Evolutionary conservation across 495 filamentous ascomycete genomes (phyloP), one percentile per base, ranked within the genome.

Genomic region (Penicillium angulare): DNA sequence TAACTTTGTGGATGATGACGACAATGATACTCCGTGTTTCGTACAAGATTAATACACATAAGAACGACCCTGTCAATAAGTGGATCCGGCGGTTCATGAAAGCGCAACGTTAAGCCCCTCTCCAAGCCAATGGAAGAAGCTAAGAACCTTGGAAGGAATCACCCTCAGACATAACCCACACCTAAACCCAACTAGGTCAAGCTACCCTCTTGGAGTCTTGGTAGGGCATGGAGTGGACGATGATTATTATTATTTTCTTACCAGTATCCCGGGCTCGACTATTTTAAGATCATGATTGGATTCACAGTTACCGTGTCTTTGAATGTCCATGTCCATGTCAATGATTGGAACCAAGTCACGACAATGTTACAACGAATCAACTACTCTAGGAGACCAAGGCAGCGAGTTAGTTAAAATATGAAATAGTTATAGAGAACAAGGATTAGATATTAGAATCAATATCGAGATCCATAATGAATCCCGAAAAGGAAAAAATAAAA

Each of bases 41-140:
- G n/a, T n/a, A n/a, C n/a, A n/a, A n/a, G n/a, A n/a, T n/a, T n/a
- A 32, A n/a, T 12, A 23, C 32, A 33, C 10, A 43, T 27, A 38
- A 35, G 59, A 62, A 56, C 55, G 44, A 52, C 52, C 43, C 59
- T 57, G 57, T 64, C 60, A 60, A 52, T 3, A n/a, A 48, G 54
- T 61, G 57, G 54, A 23, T 20, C 47, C 40, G 13, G 22, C 10
- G 10, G 21, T 52, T 55, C 42, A 43, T 40, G 21, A 23, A 43
- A 56, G 53, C 50, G 52, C 50, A 50, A 52, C 57, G 54, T 60
- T 59, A 61, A 58, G n/a, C 38, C 36, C 49, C 51, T 47, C 52
- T 52, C 47, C 31, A 60, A 60, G 56, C 62, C 61, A 60, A 63
- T 60, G 62, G 62, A 65, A 60, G 56, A 53, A 50, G 44, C 62